phyloP scores from a whole-genome alignment of 1,139 yeast genomes.

The Taphrina sp. region DNA sequence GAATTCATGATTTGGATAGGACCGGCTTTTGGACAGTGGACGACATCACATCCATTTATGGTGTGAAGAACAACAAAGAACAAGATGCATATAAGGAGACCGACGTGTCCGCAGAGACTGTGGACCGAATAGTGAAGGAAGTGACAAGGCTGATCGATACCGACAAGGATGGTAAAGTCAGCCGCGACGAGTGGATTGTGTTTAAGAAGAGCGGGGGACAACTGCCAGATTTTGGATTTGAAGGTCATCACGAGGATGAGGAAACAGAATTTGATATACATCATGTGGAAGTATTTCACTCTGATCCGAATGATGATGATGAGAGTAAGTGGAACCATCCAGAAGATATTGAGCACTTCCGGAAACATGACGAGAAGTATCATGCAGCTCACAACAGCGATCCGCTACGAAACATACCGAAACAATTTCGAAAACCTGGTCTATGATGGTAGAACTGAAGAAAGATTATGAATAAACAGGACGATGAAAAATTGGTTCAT shows the following conservation, averaged over 20 bases:
- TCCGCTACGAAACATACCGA: conserved; percentile 31
- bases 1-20: conserved; percentile 68
- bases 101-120: conserved; percentile 40
- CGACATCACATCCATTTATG: conserved; percentile 80
- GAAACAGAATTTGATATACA: conserved; percentile 57
- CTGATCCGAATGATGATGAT: conserved; percentile 47
- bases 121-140: conserved; percentile 51
- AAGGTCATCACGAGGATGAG: conserved; percentile 95
- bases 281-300: conserved; percentile 88
- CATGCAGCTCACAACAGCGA: conserved; percentile 26
- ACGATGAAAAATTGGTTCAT: too few relatives aligned
- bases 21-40: conserved; percentile 46
- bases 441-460: too few relatives aligned
- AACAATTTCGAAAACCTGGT: conserved; percentile 15
- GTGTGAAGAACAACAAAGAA: conserved; percentile 55
- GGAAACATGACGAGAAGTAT: conserved; percentile 33
- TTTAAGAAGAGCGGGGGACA: conserved; percentile 63
- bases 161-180: conserved; percentile 58
- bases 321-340: conserved; percentile 39
- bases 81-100: conserved; percentile 24
- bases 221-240: conserved; percentile 88
- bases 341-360: conserved; percentile 38
- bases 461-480: too few relatives aligned
- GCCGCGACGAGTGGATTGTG: conserved; percentile 68
- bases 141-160: conserved; percentile 66